Evolutionary conservation across 2,329 filamentous ascomycete genomes (phyloP).

Genomic region (Colletotrichum euphorbiae): DNA sequence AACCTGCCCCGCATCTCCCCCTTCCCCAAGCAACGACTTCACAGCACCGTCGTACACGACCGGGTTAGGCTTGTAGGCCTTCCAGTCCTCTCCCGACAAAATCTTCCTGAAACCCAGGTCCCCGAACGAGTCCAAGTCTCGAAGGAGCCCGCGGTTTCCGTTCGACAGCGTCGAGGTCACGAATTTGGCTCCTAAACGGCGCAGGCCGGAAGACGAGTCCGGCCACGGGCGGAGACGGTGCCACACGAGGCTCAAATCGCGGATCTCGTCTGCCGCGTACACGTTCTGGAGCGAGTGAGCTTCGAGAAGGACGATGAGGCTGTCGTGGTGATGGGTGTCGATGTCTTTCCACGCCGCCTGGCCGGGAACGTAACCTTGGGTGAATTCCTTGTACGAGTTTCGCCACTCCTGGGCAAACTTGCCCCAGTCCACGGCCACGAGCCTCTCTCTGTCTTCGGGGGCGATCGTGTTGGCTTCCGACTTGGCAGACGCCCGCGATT

Average conservation of each 20-base stretch:
- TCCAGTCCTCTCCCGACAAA: conserved; percentile 77
- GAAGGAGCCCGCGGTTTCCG: conserved; percentile 75
- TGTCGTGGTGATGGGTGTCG: conserved; percentile 76
- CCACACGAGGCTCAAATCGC: conserved; percentile 76
- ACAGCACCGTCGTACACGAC: conserved; percentile 77
- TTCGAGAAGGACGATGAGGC: conserved; percentile 68
- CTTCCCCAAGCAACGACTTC: conserved; percentile 57
- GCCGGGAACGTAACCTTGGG: conserved; percentile 60
- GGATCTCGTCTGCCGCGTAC: conserved; percentile 74
- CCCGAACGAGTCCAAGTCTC: conserved; percentile 71
- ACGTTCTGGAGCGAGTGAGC: conserved; percentile 67
- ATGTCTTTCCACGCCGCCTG: conserved; percentile 72
- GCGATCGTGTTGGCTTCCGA: conserved; percentile 54
- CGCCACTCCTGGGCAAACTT: conserved; percentile 79
- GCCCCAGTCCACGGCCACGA: conserved; percentile 70
- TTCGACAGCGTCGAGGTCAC: conserved; percentile 78
- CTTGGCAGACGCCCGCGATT: conserved; percentile 60
- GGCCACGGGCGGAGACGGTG: conserved; percentile 78
- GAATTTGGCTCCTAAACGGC: conserved; percentile 62
- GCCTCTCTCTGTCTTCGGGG: conserved; percentile 55
- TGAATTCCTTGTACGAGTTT: conserved; percentile 72
- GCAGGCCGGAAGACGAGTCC: conserved; percentile 70
- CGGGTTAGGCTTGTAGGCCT: conserved; percentile 79
- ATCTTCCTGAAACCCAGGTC: conserved; percentile 71
- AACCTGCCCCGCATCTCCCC: conserved; percentile 68